phyloP scores from a whole-genome alignment of 139 green algal genomes.

The Micractinium sp. region DNA sequence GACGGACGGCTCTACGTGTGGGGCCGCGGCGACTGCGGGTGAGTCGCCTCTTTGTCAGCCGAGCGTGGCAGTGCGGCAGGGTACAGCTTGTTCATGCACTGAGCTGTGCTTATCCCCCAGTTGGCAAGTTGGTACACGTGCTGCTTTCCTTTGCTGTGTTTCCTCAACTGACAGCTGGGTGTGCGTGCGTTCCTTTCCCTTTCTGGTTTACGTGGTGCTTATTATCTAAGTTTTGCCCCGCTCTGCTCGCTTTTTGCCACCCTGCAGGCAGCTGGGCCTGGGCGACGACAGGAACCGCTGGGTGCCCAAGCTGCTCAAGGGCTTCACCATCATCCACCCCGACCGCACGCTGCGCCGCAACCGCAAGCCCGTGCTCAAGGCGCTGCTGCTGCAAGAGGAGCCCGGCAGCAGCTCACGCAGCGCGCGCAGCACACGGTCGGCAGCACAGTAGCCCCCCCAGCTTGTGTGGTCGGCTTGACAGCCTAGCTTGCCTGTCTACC shows the following conservation, averaged over 20 bases:
- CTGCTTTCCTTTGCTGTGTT: too few relatives aligned
- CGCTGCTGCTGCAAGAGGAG: conserved; percentile 36
- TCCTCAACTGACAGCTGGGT: too few relatives aligned
- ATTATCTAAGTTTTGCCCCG: background rate
- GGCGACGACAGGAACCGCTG: conserved; percentile 63
- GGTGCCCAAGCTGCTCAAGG: conserved; percentile 55
- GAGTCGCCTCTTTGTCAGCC: background rate
- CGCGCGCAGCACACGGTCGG: background rate
- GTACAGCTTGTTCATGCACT: too few relatives aligned
- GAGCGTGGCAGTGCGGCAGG: too few relatives aligned
- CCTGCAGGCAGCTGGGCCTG: conserved; percentile 71
- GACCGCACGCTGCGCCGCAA: conserved; percentile 78
- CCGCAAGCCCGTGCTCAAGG: conserved; percentile 34
- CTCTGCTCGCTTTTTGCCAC: background rate
- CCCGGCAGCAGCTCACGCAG: background rate
- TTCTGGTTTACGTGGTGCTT: background rate
- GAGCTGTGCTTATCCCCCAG: too few relatives aligned
- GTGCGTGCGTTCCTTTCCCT: too few relatives aligned
- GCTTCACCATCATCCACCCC: conserved; percentile 73
- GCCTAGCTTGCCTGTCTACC: too few relatives aligned
- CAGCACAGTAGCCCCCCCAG: too few relatives aligned
- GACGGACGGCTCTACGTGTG: conserved; percentile 74
- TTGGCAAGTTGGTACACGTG: background rate
- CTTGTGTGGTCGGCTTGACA: too few relatives aligned
- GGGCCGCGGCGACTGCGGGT: conserved; percentile 77